These are phyloP conservation scores for Cronartium quercuum DNA, from an alignment of 1,284 basidiomycete genomes.

Conservation along the genomic window DNA sequence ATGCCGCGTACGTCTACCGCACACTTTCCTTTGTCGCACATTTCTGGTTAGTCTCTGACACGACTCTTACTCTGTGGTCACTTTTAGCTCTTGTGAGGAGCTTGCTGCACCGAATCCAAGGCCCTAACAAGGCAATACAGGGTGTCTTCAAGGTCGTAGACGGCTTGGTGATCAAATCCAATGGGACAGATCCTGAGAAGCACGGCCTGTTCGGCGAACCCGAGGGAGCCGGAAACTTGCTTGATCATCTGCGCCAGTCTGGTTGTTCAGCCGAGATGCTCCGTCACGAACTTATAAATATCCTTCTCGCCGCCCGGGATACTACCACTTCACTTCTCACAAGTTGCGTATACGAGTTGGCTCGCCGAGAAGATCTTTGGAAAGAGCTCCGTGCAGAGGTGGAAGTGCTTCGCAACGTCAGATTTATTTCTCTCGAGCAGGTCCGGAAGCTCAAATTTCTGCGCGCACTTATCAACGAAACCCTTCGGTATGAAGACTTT, in stretches of 20 bases:
- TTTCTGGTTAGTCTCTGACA: too few species aligned
- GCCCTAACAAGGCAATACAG: slow-evolving; percentile 4
- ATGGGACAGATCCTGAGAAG: not conserved
- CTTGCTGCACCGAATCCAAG: not conserved
- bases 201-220: not conserved
- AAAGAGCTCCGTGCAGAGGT: slow-evolving; percentile 57
- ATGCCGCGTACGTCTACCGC: not conserved
- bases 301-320: slow-evolving; percentile 65
- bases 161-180: not conserved
- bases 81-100: slow-evolving; percentile 1
- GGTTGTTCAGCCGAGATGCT: slow-evolving; percentile 51
- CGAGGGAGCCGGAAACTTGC: slow-evolving; percentile 2
- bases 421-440: slow-evolving; percentile 39
- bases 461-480: slow-evolving; percentile 66
- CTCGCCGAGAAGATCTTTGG: slow-evolving; percentile 57
- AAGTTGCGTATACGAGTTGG: slow-evolving; percentile 62
- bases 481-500: slow-evolving; percentile 50
- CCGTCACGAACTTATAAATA: slow-evolving; percentile 65
- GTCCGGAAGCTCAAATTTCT: slow-evolving; percentile 51
- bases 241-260: slow-evolving; percentile 24
- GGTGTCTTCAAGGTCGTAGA: slow-evolving; percentile 11
- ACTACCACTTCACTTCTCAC: slow-evolving; percentile 61
- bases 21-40: too few species aligned
- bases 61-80: not conserved
- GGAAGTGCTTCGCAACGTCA: slow-evolving; percentile 54